phyloP scores from a whole-genome alignment of 768 basidiomycete genomes.

The Rhodotorula kratochvilovae region DNA sequence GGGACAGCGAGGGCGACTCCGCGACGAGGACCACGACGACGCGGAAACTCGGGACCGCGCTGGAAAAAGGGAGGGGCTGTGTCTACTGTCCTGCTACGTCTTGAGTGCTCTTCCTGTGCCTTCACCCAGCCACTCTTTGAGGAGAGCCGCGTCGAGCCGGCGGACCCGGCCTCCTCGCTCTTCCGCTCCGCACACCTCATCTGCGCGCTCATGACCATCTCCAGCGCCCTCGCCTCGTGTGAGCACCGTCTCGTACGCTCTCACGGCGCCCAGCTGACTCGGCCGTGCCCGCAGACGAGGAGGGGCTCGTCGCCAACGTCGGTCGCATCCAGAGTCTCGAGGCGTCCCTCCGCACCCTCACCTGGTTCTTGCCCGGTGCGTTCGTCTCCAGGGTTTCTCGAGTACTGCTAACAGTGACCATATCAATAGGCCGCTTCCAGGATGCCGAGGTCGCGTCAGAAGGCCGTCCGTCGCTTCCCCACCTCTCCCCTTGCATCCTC shows the following conservation, averaged over 20 bases:
- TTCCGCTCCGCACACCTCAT: neutral
- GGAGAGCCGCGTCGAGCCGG: neutral
- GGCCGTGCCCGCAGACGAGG: constrained; percentile 19
- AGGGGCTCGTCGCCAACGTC: constrained; percentile 71
- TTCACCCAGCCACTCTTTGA: neutral
- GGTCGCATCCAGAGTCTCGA: constrained; percentile 82
- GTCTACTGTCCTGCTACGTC: too few relatives aligned
- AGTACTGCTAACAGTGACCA: too few relatives aligned
- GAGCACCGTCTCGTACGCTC: neutral
- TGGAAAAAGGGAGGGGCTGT: too few relatives aligned
- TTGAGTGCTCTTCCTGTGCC: too few relatives aligned
- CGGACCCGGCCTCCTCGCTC: neutral
- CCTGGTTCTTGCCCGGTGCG: constrained; percentile 75
- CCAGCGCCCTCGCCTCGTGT: constrained; percentile 17
- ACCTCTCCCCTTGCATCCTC: constrained; percentile 1
- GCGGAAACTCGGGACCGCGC: too few relatives aligned
- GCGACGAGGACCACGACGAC: neutral
- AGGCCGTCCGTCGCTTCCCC: constrained; percentile 63
- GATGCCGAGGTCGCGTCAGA: constrained; percentile 95
- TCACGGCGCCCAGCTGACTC: neutral
- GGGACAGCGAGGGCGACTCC: neutral
- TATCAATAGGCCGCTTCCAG: constrained; percentile 76
- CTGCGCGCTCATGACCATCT: neutral
- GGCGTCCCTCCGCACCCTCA: constrained; percentile 77
- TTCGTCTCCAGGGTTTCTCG: neutral